phyloP scores from a whole-genome alignment of 108 stramenopile genomes.

The Skeletonema costatum region DNA sequence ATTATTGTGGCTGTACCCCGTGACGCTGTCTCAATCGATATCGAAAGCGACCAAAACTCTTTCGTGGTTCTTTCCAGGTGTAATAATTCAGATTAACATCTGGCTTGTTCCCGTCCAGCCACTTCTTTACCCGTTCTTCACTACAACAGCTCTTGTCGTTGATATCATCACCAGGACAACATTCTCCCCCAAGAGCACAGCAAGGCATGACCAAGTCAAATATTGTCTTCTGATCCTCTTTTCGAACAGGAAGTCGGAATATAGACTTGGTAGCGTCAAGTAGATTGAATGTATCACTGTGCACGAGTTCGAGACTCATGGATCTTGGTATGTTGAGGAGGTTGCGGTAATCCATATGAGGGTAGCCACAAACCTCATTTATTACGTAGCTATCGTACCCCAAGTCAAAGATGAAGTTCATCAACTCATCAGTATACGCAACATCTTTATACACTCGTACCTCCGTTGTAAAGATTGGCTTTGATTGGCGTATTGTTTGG shows the following conservation, averaged over 20 bases:
- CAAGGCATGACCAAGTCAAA: slow-evolving; percentile 19
- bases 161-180: slow-evolving; percentile 20
- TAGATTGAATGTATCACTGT: not conserved
- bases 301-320: not conserved
- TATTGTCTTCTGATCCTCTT: not conserved
- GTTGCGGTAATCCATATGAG: slow-evolving; percentile 30
- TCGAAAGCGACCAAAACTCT: not conserved
- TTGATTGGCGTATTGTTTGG: slow-evolving; percentile 9
- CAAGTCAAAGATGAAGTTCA: slow-evolving; percentile 17
- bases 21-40: not conserved
- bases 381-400: slow-evolving; percentile 30
- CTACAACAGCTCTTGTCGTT: slow-evolving; percentile 20
- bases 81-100: slow-evolving; percentile 5
- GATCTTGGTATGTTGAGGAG: slow-evolving; percentile 14
- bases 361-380: slow-evolving; percentile 27
- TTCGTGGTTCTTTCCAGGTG: slow-evolving; percentile 1
- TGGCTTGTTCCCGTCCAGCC: slow-evolving; percentile 15
- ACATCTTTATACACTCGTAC: slow-evolving; percentile 14
- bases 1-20: not conserved
- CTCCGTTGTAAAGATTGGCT: slow-evolving; percentile 21
- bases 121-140: slow-evolving; percentile 11
- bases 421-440: slow-evolving; percentile 5
- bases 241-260: not conserved
- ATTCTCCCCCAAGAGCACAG: slow-evolving; percentile 17
- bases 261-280: slow-evolving; percentile 1